Evolutionary conservation across 2,329 filamentous ascomycete species (phyloP), one percentile per base, ranked within the genome.

Genomic region (Pestalotiopsis sp.): DNA sequence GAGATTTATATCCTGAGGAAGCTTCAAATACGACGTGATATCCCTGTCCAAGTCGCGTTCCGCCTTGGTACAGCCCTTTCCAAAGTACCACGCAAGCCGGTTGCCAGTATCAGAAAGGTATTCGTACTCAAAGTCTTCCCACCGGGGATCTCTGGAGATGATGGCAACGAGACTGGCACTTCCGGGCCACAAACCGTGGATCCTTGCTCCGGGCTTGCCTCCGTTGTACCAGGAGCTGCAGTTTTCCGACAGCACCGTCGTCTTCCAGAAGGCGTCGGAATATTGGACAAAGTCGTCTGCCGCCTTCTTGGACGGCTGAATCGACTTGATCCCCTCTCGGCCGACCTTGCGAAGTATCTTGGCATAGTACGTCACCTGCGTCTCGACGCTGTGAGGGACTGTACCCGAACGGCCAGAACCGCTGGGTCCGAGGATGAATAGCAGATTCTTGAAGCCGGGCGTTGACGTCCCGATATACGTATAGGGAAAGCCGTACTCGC

Each of bases 201-300:
- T 89, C 3, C 90, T 81, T 0, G 84, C 86, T 0, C 90, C 91
- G 0, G 90, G 86, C 5, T 80, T 80, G 0, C 88, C 89, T 13
- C 91, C 89, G 69, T 93, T 93, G 69, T 91, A 92, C 92, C 92
- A 93, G 0, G 88, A 91, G 56, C 87, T 89, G 76, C 91, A 93
- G 68, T 88, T 86, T 66, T 91, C 88, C 0, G 84, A 83, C 68
- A 91, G 78, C 1, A 89, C 86, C 0, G 86, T 89, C 25, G 78
- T 83, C 0, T 80, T 77, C 73, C 88, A 89, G 75, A 88, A 89
- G 0, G 84, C 83, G 71, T 89, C 85, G 31, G 82, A 83, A 77
- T 90, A 91, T 66, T 86, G 84, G 12, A 88, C 79, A 70, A 91
- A 91, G 72, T 92, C 90, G 56, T 92, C 90, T 0, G 91, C 81